Percentiles rank a stretch among this genome's conserved stretches.
These are phyloP conservation scores for Brettanomyces anomalus DNA, from an alignment of 805 yeast species.

Conservation along the genomic window DNA sequence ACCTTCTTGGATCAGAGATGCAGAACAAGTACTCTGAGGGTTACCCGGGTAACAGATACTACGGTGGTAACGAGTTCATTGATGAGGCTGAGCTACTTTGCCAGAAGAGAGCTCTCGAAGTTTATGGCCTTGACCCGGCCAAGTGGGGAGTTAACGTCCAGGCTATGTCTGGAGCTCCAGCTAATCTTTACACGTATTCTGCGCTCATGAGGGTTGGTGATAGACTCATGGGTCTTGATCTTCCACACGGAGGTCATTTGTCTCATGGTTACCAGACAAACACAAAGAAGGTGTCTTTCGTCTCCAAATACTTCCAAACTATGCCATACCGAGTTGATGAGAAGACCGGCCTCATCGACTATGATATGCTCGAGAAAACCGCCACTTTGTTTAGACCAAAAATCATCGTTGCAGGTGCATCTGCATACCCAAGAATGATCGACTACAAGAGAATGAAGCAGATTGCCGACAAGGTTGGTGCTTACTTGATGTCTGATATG, in stretches of 20 bases:
- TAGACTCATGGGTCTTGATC: slow-evolving; percentile 92
- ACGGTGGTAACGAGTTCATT: slow-evolving; percentile 95
- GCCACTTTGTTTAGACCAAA: slow-evolving; percentile 90
- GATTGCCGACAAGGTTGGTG: slow-evolving; percentile 89
- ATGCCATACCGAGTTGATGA: slow-evolving; percentile 93
- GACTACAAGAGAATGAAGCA: slow-evolving; percentile 86
- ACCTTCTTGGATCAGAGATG: slow-evolving; percentile 91
- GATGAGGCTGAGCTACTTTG: slow-evolving; percentile 86
- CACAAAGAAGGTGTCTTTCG: slow-evolving; percentile 78
- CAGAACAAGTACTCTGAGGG: slow-evolving; percentile 98
- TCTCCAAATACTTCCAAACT: slow-evolving; percentile 92
- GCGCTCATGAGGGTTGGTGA: slow-evolving; percentile 86
- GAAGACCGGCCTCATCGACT: slow-evolving; percentile 85
- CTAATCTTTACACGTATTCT: slow-evolving; percentile 86
- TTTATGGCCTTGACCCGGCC: slow-evolving; percentile 65
- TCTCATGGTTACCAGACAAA: slow-evolving; percentile 96
- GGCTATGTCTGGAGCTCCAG: slow-evolving; percentile 93
- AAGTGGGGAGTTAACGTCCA: slow-evolving; percentile 98
- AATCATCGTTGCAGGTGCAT: slow-evolving; percentile 92
- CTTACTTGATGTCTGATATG: slow-evolving; percentile 90
- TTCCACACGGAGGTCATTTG: slow-evolving; percentile 98
- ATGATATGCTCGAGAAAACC: slow-evolving; percentile 74
- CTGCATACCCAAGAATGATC: slow-evolving; percentile 86
- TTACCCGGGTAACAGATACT: slow-evolving; percentile 95
- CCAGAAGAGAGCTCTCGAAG: slow-evolving; percentile 83